A percentile compares a stretch with the other conserved stretches of the same genome.
Conservation (phyloP, 2,329 filamentous ascomycete species). For the Apiospora pterosperma region DNA sequence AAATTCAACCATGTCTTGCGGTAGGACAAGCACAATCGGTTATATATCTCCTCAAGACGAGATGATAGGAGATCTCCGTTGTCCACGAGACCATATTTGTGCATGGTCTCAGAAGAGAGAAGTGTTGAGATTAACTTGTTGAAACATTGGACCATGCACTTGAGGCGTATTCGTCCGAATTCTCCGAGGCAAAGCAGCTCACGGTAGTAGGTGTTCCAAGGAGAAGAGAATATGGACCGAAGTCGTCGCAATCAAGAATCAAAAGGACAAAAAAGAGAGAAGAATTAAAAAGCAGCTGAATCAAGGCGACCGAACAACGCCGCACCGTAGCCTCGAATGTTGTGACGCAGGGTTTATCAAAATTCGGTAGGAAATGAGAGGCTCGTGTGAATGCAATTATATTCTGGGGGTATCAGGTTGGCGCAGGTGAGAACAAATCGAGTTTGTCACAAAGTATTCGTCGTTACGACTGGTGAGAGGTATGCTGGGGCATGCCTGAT, state of each 20-base stretch:
- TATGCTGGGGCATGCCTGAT: constrained; percentile 76
- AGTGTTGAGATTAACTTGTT: neutral
- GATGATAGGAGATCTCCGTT: neutral
- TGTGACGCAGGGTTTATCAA: constrained; percentile 26
- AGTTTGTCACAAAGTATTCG: constrained; percentile 18
- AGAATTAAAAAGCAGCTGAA: constrained; percentile 21
- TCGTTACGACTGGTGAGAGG: constrained; percentile 70
- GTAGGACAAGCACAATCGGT: neutral
- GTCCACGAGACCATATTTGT: neutral
- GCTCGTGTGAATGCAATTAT: constrained; percentile 47
- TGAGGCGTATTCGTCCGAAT: neutral
- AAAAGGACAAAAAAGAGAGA: neutral
- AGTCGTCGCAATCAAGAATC: constrained; percentile 14
- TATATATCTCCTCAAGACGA: neutral
- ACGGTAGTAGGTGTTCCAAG: neutral
- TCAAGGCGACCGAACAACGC: constrained; percentile 36
- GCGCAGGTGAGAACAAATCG: constrained; percentile 23
- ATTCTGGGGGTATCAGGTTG: constrained; percentile 57
- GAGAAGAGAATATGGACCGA: constrained; percentile 18
- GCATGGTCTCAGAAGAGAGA: neutral
- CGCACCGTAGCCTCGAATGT: constrained; percentile 39
- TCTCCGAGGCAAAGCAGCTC: neutral
- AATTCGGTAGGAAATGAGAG: constrained; percentile 29
- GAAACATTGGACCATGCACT: neutral
- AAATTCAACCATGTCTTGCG: neutral